phyloP scores from a whole-genome alignment of 2,329 filamentous ascomycete genomes.

The Arthrobotrys conoides region DNA sequence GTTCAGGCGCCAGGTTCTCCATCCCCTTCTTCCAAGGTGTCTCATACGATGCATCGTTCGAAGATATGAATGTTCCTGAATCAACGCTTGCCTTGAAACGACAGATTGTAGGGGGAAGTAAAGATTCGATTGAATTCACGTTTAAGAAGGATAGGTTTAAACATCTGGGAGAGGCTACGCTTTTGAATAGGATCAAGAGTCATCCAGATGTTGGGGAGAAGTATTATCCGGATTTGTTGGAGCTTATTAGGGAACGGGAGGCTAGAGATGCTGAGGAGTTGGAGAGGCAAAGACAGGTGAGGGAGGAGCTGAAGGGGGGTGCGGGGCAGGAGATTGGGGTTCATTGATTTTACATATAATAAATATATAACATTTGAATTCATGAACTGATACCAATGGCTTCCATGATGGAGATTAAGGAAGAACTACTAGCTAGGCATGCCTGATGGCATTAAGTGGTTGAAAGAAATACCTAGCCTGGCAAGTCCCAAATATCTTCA shows the following conservation, averaged over 20 bases:
- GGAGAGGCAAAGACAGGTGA: conserved; percentile 46
- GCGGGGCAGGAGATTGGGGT: conserved; percentile 45
- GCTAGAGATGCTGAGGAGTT: conserved; percentile 69
- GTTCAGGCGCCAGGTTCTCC: conserved; percentile 80
- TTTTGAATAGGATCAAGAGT: conserved; percentile 87
- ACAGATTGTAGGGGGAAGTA: conserved; percentile 69
- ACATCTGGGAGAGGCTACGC: conserved; percentile 83
- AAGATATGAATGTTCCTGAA: conserved; percentile 76
- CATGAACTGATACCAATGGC: background rate
- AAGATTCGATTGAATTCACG: conserved; percentile 88
- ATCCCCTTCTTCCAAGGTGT: conserved; percentile 93
- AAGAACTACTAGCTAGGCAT: too few species aligned
- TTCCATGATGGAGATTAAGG: too few species aligned
- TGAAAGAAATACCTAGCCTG: too few species aligned
- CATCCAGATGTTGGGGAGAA: conserved; percentile 88
- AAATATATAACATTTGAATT: too few species aligned
- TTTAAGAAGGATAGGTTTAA: conserved; percentile 79
- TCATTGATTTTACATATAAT: conserved; percentile 33
- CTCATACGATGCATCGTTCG: conserved; percentile 82
- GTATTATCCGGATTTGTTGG: conserved; percentile 79
- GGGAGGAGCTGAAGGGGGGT: conserved; percentile 35
- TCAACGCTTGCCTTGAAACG: conserved; percentile 70
- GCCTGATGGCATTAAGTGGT: too few species aligned
- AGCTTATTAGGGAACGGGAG: conserved; percentile 71
- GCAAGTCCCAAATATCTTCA: too few species aligned